These are phyloP conservation scores for Mollisia scopiformis DNA, from an alignment of 2,329 filamentous ascomycete species.

Conservation along the genomic window DNA sequence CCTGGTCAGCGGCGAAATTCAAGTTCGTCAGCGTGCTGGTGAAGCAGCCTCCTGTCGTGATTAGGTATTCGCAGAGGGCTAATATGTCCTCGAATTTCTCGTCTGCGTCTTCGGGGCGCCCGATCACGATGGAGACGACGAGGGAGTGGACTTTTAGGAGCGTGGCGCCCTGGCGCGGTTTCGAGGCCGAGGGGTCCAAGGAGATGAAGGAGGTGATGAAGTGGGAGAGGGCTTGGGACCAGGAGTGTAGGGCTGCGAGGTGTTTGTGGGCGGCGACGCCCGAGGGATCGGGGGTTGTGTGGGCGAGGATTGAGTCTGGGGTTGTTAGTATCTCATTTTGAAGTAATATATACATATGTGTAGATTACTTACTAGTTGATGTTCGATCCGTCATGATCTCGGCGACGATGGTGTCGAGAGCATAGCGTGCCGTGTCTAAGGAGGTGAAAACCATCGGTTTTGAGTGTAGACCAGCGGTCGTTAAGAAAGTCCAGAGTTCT, in stretches of 20 bases:
- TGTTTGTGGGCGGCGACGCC: conserved; percentile 1
- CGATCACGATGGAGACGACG: conserved; percentile 25
- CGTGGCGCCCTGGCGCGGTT: conserved; percentile 57
- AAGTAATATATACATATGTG: conserved; percentile 44
- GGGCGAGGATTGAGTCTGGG: conserved; percentile 34
- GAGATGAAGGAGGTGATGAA: conserved; percentile 12
- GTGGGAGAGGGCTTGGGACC: conserved; percentile 24
- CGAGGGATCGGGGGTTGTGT: conserved; percentile 50
- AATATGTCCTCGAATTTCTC: conserved; percentile 29
- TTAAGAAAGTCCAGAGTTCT: conserved; percentile 27
- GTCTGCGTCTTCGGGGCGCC: conserved; percentile 14
- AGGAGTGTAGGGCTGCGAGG: conserved; percentile 19
- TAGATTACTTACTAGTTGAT: neutral
- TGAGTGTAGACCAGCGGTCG: conserved; percentile 17
- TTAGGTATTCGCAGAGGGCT: conserved; percentile 24
- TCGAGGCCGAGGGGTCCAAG: conserved; percentile 46
- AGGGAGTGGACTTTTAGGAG: conserved; percentile 29
- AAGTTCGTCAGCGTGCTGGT: conserved; percentile 4
- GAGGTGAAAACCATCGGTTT: conserved; percentile 44
- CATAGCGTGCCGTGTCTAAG: conserved; percentile 56
- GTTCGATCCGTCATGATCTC: conserved; percentile 56
- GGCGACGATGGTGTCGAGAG: conserved; percentile 59
- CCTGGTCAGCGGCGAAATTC: conserved; percentile 28
- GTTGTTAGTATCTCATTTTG: neutral
- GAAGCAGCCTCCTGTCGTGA: conserved; percentile 5